Conservation (phyloP, 495 filamentous ascomycete genomes). For the Penicillium macrosclerotiorum region DNA sequence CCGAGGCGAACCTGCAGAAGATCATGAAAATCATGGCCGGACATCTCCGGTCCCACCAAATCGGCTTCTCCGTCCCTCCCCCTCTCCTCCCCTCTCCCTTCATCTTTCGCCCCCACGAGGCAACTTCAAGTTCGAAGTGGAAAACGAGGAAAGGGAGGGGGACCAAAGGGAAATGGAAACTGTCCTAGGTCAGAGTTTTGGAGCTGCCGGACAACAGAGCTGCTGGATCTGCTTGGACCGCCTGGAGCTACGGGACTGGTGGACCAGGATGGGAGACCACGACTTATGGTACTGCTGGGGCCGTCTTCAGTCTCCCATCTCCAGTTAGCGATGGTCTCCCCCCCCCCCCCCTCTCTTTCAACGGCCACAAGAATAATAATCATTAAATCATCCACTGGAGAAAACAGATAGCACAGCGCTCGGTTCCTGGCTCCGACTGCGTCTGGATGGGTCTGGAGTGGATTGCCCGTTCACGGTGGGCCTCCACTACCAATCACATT, state of each 20-base stretch:
- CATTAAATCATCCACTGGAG: too few relatives aligned
- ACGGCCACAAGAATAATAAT: too few relatives aligned
- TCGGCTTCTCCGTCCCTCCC: neutral
- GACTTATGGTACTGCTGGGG: neutral
- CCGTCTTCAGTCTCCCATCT: too few relatives aligned
- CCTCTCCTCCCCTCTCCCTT: neutral
- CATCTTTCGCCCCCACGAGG: slow-evolving; percentile 2
- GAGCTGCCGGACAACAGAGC: neutral
- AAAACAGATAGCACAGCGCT: slow-evolving; percentile 1
- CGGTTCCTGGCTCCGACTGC: slow-evolving; percentile 14
- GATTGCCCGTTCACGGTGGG: slow-evolving; percentile 21
- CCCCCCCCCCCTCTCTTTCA: too few relatives aligned
- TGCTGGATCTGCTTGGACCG: neutral
- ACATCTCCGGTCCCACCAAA: slow-evolving; percentile 4
- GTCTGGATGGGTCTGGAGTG: slow-evolving; percentile 16
- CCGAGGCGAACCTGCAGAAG: slow-evolving; percentile 19
- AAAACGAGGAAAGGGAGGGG: neutral
- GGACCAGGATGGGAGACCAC: neutral
- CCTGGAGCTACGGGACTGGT: too few relatives aligned
- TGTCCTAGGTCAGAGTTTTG: neutral
- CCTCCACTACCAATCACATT: slow-evolving; percentile 5
- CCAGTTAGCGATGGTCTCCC: too few relatives aligned
- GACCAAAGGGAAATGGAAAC: too few relatives aligned
- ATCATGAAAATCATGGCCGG: slow-evolving; percentile 6
- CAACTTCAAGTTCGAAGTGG: neutral